phyloP scores from a whole-genome alignment of 192 early-diverging fungal genomes.

The Rhizoclosmatium sp. region DNA sequence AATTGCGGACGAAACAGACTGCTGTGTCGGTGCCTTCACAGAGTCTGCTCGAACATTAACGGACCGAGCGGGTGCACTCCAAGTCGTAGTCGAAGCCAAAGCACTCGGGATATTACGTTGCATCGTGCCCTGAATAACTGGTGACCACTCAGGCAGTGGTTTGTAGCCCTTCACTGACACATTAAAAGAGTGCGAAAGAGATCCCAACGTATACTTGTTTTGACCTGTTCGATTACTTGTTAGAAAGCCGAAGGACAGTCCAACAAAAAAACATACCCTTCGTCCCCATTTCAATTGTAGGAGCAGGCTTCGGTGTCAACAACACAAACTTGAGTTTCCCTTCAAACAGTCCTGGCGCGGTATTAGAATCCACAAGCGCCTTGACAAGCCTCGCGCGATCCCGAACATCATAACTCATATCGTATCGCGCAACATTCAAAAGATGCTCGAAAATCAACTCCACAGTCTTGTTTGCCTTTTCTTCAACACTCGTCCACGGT shows the following conservation, averaged over 20 bases:
- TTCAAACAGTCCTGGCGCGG: conserved; percentile 46
- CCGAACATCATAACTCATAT: conserved; percentile 86
- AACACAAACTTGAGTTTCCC: conserved; percentile 66
- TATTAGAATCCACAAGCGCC: conserved; percentile 53
- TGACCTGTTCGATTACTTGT: conserved; percentile 13
- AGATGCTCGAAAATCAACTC: conserved; percentile 74
- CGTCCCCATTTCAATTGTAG: conserved; percentile 37
- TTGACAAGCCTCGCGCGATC: conserved; percentile 85
- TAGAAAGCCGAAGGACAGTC: neutral
- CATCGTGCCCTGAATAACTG: conserved; percentile 58
- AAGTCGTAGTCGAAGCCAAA: conserved; percentile 16
- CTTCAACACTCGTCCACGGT: neutral
- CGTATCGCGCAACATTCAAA: conserved; percentile 89
- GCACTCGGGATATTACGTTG: conserved; percentile 46
- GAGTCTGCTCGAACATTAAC: conserved; percentile 12
- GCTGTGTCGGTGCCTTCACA: neutral
- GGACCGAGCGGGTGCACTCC: conserved; percentile 8
- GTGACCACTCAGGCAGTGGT: conserved; percentile 82
- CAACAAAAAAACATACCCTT: conserved; percentile 29
- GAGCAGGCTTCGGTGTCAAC: conserved; percentile 45
- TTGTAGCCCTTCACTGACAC: conserved; percentile 68
- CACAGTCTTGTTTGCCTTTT: conserved; percentile 7
- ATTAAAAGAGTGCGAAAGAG: conserved; percentile 56
- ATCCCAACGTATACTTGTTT: conserved; percentile 49
- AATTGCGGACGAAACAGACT: neutral